Evolutionary conservation across 2,329 filamentous ascomycete species (phyloP).

Genomic region (Colletotrichum cordylinicola): DNA sequence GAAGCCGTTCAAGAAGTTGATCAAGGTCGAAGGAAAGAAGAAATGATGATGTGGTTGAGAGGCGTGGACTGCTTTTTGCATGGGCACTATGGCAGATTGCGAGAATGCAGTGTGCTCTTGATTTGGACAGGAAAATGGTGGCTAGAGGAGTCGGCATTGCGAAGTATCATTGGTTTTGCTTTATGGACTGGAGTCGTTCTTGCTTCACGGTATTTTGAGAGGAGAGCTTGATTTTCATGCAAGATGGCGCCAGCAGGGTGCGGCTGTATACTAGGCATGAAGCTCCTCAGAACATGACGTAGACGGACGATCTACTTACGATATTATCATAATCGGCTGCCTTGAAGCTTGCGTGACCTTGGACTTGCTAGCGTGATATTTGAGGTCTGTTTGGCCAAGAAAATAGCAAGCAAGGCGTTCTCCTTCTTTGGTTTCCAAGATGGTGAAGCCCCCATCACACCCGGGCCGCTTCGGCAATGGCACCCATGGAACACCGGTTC

Average conservation of each 20-base stretch:
- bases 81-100: background rate
- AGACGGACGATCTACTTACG: background rate
- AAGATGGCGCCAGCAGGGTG: background rate
- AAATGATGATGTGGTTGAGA: background rate
- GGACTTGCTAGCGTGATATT: background rate
- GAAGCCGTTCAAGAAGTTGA: background rate
- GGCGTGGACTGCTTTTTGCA: background rate
- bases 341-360: background rate
- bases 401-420: background rate
- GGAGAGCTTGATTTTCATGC: background rate
- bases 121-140: background rate
- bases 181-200: background rate
- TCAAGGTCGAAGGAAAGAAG: background rate
- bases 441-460: background rate
- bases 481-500: background rate
- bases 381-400: background rate
- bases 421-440: background rate
- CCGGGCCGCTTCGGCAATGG: background rate
- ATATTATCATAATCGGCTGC: background rate
- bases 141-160: background rate
- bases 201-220: background rate
- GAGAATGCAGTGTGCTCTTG: background rate
- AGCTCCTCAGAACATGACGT: background rate
- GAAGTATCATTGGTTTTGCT: background rate
- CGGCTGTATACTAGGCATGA: background rate